Base-by-base conservation (phyloP, 768 basidiomycete species). In the Macrolepiota fuliginosa region DNA sequence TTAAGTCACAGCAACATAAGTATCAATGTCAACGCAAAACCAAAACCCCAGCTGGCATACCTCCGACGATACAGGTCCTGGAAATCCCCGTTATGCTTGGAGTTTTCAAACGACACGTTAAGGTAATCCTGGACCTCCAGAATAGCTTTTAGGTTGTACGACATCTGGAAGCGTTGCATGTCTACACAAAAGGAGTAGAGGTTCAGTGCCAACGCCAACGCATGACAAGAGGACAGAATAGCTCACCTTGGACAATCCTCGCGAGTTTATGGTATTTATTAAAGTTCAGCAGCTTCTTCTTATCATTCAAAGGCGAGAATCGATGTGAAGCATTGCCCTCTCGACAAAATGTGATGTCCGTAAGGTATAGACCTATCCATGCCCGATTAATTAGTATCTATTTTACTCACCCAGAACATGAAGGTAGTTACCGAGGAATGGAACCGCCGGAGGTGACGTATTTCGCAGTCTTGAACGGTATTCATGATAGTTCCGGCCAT, bases 231-330 rank as follows among this genome's bases (percentile, higher is more conserved):
- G 12, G 24, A 46, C 27, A 37, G 0, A 25, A 42, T 39, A 36
- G 55, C 74, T 68, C 65, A 85, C 91, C 91, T 78, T 91, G 88
- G 47, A 94, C 83, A 66, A 96, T 94, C 68, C 88, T 81, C 36
- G 90, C 90, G 62, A 96, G 81, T 71, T 93, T 96, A 69, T 91
- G 90, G 68, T 97, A 98, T 73, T 97, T 96, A 74, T 96, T 96
- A 70, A 97, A 95, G 74, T 99, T 99, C 71, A 98, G 81, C 40
- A 99, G 76, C 67, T 87, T 91, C 74, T 92, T 88, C 62, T 83
- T 83, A 1, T 89, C 80, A 57, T 87, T 87, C 60, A 85, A 73
- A 0, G 94, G 91, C 4, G 95, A 92, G 15, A 87, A 83, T 65
- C 96, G 84, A 67, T 89, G 80, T 13, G 91, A 89, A 15, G 92